Base-by-base conservation (phyloP, 2,329 filamentous ascomycete genomes). In the Ophiostoma sp. region DNA sequence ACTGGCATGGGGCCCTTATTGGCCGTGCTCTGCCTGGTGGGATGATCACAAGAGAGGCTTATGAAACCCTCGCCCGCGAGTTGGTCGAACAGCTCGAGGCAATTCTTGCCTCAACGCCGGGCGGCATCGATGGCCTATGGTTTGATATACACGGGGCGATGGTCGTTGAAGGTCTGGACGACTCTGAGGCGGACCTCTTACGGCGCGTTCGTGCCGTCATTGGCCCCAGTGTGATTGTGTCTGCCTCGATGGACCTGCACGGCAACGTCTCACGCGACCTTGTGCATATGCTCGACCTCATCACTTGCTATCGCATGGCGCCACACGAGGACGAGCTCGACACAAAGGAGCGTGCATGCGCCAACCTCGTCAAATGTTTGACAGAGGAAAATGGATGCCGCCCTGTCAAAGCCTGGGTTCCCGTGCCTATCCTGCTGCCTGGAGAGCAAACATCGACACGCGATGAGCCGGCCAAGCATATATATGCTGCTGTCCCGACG, bases 81-180 rank as follows among this genome's bases (percentile, higher is more conserved):
- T 80, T 83, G 1, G 62, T 81, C 0, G 63, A 71, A 1, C 78
- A 80, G 0, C 76, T 85, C 14, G 49, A 66, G 0, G 72, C 72
- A 0, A 79, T 84, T n/a, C 74, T 76, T 0, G 72, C 73, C 0
- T 73, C 73, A n/a, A 71, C 72, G 6, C 70, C 72, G 4, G 27
- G 70, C 72, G 8, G 71, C 71, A 6, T 84, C 2, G 79, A 84
- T 66, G 83, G 83, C 1, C 73, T 85, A 7, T 85, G 82, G 82
- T 82, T 83, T 68, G 83, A 85, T 70, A 85, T 85, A 42, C 83
- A 85, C 71, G 83, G 83, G 14, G 83, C 83, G 4, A 85, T 85
- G 82, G 82, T 79, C 62, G 83, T 85, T 0, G 80, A 83, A 47
- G 81, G 75, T 0, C 67, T 84, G 5, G 78, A 81, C 49, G 83